These are phyloP conservation scores for Diaporthe helianthi DNA, from an alignment of 2,329 filamentous ascomycete species.

Conservation along the genomic window DNA sequence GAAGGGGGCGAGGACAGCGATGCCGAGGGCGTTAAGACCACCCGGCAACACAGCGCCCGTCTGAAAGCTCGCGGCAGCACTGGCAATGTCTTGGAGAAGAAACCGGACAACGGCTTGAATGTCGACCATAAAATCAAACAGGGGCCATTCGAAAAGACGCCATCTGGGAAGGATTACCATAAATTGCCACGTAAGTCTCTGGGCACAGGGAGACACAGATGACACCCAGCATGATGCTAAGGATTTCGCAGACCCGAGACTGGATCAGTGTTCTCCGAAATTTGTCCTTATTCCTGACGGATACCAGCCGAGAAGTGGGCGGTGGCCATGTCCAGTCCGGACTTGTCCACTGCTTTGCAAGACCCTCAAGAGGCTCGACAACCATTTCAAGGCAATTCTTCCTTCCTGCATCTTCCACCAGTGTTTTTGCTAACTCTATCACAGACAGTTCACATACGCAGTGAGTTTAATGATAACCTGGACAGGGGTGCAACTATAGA, in stretches of 20 bases:
- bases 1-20: background rate
- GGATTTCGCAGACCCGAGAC: too few species aligned
- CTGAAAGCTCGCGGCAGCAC: background rate
- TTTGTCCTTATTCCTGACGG: background rate
- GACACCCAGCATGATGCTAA: background rate
- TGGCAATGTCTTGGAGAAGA: too few species aligned
- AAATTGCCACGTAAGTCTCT: background rate
- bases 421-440: background rate
- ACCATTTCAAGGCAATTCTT: background rate
- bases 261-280: too few species aligned
- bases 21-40: background rate
- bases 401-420: background rate
- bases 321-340: background rate
- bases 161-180: constrained; percentile 6
- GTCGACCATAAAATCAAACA: background rate
- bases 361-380: background rate
- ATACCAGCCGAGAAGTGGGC: background rate
- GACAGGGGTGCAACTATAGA: background rate
- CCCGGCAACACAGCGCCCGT: background rate
- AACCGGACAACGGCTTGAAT: background rate
- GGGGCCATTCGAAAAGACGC: background rate
- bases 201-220: background rate
- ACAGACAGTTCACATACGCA: background rate
- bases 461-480: constrained; percentile 3
- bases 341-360: background rate